phyloP scores from a whole-genome alignment of 2,329 filamentous ascomycete genomes.

The Penicillium sp. region DNA sequence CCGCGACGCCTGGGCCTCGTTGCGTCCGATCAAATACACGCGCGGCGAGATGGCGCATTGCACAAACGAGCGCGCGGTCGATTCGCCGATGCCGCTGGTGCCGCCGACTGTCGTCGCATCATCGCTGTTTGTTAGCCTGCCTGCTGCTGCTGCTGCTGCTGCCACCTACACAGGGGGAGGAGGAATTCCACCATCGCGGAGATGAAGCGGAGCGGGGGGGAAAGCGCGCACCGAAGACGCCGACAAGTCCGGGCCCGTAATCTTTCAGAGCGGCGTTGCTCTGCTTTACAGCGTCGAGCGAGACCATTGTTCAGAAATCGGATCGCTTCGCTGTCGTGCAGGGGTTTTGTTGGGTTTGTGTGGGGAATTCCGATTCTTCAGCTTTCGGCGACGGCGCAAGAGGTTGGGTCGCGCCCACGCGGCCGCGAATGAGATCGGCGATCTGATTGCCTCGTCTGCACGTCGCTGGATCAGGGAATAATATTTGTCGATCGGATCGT shows the following conservation, averaged over 20 bases:
- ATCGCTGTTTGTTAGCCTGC: neutral
- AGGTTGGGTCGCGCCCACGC: too few relatives aligned
- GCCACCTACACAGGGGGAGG: neutral
- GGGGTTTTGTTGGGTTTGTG: too few relatives aligned
- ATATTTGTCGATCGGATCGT: too few relatives aligned
- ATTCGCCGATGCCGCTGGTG: conserved; percentile 21
- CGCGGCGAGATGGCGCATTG: conserved; percentile 49
- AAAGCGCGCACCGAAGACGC: neutral
- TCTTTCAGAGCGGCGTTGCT: neutral
- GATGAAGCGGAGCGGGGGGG: neutral
- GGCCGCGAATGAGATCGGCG: too few relatives aligned
- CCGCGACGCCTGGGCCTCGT: conserved; percentile 39
- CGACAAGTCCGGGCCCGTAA: neutral
- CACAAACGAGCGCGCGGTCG: conserved; percentile 15
- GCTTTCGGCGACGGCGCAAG: too few relatives aligned
- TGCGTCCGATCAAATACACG: conserved; percentile 60
- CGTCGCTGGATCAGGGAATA: too few relatives aligned
- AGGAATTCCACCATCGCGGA: neutral
- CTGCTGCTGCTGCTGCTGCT: neutral
- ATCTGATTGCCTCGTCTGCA: too few relatives aligned
- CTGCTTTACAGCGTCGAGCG: neutral
- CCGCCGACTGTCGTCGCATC: conserved; percentile 20
- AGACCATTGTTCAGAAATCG: neutral
- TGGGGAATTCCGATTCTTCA: too few relatives aligned
- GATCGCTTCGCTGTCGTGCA: too few relatives aligned